Conservation (phyloP, 805 yeast genomes). For the Blastobotrys americana region DNA sequence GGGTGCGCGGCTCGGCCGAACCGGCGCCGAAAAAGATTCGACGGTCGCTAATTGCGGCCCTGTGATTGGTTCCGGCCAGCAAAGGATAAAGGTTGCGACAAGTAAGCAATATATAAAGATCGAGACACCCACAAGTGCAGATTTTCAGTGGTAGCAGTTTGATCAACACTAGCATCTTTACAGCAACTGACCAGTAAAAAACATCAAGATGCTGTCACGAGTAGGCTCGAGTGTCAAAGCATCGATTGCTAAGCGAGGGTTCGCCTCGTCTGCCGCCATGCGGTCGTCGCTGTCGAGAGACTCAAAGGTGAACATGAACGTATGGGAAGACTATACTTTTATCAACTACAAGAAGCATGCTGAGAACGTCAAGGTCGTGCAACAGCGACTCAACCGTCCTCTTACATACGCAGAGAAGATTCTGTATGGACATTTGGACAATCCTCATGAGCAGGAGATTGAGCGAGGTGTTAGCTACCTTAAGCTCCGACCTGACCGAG, state of each 20-base stretch:
- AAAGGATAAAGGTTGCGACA: too few relatives aligned
- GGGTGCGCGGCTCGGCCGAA: not conserved
- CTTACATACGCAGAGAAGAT: constrained; percentile 94
- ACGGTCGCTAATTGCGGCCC: constrained; percentile 3
- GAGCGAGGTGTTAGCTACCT: constrained; percentile 85
- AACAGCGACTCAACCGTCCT: constrained; percentile 76
- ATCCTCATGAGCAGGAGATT: constrained; percentile 81
- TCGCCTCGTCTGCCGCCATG: constrained; percentile 12
- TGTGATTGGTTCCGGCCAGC: constrained; percentile 6
- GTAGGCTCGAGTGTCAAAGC: not conserved
- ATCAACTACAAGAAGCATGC: constrained; percentile 86
- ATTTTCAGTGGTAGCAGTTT: too few relatives aligned
- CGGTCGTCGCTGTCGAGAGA: constrained; percentile 40
- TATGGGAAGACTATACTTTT: constrained; percentile 57
- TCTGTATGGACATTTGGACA: constrained; percentile 87
- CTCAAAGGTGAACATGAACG: constrained; percentile 71
- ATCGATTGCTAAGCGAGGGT: constrained; percentile 14
- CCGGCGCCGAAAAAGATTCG: not conserved
- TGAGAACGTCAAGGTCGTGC: constrained; percentile 81
- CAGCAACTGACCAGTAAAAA: not conserved
- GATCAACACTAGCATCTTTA: too few relatives aligned
- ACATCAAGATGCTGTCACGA: not conserved
- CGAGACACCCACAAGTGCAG: too few relatives aligned
- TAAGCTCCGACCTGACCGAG: constrained; percentile 94
- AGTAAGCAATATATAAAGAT: too few relatives aligned